Base-by-base conservation (phyloP, 257 asterid species). In the Lavandula angustifolia region DNA sequence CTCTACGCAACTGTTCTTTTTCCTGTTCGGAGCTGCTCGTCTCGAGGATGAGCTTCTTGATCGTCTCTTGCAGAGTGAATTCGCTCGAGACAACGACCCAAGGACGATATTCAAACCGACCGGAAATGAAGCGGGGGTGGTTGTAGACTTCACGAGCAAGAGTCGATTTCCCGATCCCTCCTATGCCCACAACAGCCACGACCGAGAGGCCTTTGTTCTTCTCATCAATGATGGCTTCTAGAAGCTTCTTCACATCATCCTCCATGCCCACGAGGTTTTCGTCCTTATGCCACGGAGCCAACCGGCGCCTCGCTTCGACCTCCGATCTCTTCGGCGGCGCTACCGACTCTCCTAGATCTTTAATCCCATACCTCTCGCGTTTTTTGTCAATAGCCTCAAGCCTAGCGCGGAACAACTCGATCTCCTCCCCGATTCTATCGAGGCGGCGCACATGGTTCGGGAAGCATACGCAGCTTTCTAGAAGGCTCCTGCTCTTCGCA, bases 21-120 rank as follows among this genome's bases (percentile, higher is more conserved):
- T 62, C 27, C 34, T 54, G 66, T 13, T 5, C 37, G 3, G 44
- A 38, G 6, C 5, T 46, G 13, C 27, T 10, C 58, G 54, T 18
- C 54, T 62, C 59, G 14, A 38, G 57, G 48, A 71, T 4, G 13
- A 71, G 34, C 42, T 71, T 54, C 60, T 55, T 57, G 48, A 72
- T 49, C 3, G 46, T 18, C 40, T 72, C 66, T 56, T 22, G 4
- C 1, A 55, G 73, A 4, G 12, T 49, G 37, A 64, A 49, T 7
- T 72, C 57, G 14, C 46, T 48, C 6, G 72, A 66, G 5, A 66
- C 73, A 46, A 43, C 50, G 12, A 66, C 64, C 68, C 77, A 72
- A 40, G 58, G 68, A 6, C 73, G 59, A 17, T 5, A 3, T 1
- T 59, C 53, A 35, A 66, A 73, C 10, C 7, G 3, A 2, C 1